Percentiles rank a stretch among this genome's conserved stretches.
Evolutionary conservation across 306 rosid genomes (phyloP).

Genomic region (Prosopis cineraria): DNA sequence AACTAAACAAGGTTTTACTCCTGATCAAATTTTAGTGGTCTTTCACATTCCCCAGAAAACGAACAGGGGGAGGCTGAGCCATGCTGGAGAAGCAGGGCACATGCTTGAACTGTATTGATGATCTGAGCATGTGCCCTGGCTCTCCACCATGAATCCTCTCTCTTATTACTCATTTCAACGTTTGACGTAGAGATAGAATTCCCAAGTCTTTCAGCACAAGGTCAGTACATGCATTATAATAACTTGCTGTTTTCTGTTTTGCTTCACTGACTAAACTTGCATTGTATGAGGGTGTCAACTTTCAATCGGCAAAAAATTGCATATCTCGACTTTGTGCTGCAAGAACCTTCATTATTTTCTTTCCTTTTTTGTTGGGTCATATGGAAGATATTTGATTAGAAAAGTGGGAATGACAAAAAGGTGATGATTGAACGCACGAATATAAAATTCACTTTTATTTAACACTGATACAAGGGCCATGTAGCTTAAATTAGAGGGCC

Average conservation of each 20-base stretch:
- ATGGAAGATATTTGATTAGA: too few relatives aligned
- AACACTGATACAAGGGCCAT: neutral
- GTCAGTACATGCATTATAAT: conserved; percentile 6
- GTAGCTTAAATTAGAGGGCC: conserved; percentile 12
- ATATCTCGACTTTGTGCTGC: neutral
- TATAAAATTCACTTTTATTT: neutral
- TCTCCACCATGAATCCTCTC: conserved; percentile 68
- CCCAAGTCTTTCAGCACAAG: neutral
- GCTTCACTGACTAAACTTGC: neutral
- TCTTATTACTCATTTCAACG: conserved; percentile 36
- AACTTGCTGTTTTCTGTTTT: neutral
- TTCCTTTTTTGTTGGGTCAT: neutral
- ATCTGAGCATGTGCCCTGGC: conserved; percentile 56
- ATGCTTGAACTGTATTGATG: conserved; percentile 46
- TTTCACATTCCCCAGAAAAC: neutral
- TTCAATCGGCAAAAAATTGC: neutral
- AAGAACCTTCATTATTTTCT: neutral
- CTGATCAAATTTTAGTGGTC: neutral
- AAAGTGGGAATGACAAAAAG: neutral
- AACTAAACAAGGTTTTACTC: neutral
- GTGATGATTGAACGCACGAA: too few relatives aligned
- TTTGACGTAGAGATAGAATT: neutral
- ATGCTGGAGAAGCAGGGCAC: conserved; percentile 95
- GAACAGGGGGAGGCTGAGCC: conserved; percentile 45
- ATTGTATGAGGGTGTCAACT: neutral